Conservation (phyloP, 1,284 basidiomycete species). For the Ceratobasidium sp. region DNA sequence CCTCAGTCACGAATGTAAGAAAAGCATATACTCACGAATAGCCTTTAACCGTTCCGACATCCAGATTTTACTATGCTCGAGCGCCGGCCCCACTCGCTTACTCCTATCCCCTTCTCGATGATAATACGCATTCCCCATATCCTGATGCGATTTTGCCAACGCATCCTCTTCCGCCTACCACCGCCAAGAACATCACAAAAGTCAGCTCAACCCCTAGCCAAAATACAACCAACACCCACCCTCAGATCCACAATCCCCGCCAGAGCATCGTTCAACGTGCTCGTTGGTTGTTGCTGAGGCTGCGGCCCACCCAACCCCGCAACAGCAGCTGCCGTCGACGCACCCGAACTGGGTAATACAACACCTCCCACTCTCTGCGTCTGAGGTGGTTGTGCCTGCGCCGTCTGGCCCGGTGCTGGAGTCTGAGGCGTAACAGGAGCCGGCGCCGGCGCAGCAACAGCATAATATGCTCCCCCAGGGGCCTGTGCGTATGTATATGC, state of each 20-base stretch:
- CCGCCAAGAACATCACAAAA: no score
- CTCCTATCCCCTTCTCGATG: conserved; percentile 72
- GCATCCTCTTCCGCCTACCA: conserved; percentile 81
- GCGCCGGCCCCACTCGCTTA: conserved; percentile 61
- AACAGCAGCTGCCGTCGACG: conserved; percentile 59
- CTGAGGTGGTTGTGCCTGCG: conserved; percentile 43
- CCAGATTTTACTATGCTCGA: conserved; percentile 43
- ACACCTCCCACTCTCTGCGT: conserved; percentile 37
- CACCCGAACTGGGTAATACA: conserved; percentile 16
- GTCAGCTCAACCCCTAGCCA: conserved; percentile 30
- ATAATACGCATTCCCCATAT: conserved; percentile 29
- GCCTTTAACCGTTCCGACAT: conserved; percentile 62
- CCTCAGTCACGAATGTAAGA: neutral
- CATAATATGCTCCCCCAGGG: conserved; percentile 30
- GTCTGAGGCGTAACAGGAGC: conserved; percentile 10
- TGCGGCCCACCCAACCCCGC: conserved; percentile 51
- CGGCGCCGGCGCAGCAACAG: conserved; percentile 29
- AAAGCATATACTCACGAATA: conserved; percentile 13
- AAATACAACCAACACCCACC: conserved; percentile 56
- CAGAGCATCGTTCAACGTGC: conserved; percentile 78
- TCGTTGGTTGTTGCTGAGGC: conserved; percentile 35
- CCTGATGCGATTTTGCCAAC: conserved; percentile 51
- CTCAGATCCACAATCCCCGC: conserved; percentile 83
- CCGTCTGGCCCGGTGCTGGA: conserved; percentile 29
- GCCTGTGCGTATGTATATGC: conserved; percentile 38